Evolutionary conservation across 2,329 filamentous ascomycete genomes (phyloP).

Genomic region (Fonsecaea multimorphosa): DNA sequence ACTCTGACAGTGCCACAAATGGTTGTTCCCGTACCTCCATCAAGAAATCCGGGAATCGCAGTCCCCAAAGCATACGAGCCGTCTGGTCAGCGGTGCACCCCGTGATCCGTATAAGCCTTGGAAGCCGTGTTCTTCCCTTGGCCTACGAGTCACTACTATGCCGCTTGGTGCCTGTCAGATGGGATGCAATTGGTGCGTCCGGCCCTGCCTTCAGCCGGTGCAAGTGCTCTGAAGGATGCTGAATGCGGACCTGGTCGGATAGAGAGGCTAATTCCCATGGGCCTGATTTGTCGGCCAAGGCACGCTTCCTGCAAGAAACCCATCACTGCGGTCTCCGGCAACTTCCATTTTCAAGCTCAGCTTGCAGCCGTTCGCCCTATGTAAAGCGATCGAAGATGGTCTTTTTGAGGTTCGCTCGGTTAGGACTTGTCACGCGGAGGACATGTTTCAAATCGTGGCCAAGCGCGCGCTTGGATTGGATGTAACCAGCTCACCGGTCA

Average conservation of each 20-base stretch:
- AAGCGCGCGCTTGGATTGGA: conserved; percentile 32
- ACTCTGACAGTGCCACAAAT: conserved; percentile 4
- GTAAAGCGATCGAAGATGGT: conserved; percentile 9
- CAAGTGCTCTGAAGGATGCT: conserved; percentile 16
- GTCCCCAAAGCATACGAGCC: background rate
- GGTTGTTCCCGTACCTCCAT: conserved; percentile 15
- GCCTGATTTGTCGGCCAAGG: conserved; percentile 1
- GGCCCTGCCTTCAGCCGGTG: conserved; percentile 11
- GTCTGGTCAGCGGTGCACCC: conserved; percentile 31
- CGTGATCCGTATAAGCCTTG: conserved; percentile 28
- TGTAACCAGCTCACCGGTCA: conserved; percentile 12
- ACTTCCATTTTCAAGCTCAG: background rate
- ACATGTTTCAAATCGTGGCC: conserved; percentile 28
- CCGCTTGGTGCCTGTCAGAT: conserved; percentile 24
- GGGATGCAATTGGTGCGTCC: conserved; percentile 24
- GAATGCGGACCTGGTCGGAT: conserved; percentile 18
- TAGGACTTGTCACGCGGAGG: conserved; percentile 28
- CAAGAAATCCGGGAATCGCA: background rate
- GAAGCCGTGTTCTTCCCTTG: background rate
- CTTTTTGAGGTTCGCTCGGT: conserved; percentile 26
- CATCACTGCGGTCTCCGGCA: conserved; percentile 10
- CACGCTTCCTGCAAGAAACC: conserved; percentile 8
- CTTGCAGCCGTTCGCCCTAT: conserved; percentile 8
- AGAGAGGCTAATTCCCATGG: background rate
- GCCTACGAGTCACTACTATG: conserved; percentile 10